Base-by-base conservation (phyloP, 208 protist species). In the Crithidia acanthocephali region DNA sequence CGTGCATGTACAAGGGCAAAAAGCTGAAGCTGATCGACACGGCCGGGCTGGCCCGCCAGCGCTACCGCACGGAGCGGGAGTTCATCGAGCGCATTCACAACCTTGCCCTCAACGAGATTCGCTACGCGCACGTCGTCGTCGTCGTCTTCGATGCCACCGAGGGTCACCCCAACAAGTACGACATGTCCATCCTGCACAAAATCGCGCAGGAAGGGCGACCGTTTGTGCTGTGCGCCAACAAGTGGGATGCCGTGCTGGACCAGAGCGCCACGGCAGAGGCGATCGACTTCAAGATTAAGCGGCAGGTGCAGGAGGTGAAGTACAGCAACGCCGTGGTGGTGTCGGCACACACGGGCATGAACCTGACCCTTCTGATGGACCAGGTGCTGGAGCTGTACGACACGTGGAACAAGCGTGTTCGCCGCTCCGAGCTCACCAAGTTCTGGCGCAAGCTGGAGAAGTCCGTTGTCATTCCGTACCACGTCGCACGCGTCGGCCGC, bases 261-360 rank as follows among this genome's bases (percentile, higher is more conserved):
- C 89, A 91, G 55, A 88, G 80, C 52, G 90, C 90, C 15, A 95
- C 92, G 13, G 94, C 94, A 16, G 87, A 97, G 74, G 88, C 90
- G 5, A 97, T 97, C 73, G 95, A 98, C 79, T 95, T 95, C 63
- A 96, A 97, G 70, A 95, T 98, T 48, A 95, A 96, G 74, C 83
- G 90, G 6, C 93, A 97, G 50, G 85, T 97, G 20, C 86, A 83
- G 32, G 93, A 97, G 79, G 83, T 95, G 28, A 95, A 95, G 81
- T 96, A 96, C 71, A 88, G 81, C 70, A 96, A 91, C 61, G 91
- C 91, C 10, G 93, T 97, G 7, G 93, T 95, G 3, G 88, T 93
- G 23, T 97, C 93, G 18, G 93, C 91, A 10, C 86, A 91, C 55
- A 88, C 85, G 3, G 93, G 91, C 27, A 78, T 94, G 68, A 97